These are phyloP conservation scores for Clarireedia homoeocarpa DNA, from an alignment of 2,329 filamentous ascomycete species.

Conservation along the genomic window DNA sequence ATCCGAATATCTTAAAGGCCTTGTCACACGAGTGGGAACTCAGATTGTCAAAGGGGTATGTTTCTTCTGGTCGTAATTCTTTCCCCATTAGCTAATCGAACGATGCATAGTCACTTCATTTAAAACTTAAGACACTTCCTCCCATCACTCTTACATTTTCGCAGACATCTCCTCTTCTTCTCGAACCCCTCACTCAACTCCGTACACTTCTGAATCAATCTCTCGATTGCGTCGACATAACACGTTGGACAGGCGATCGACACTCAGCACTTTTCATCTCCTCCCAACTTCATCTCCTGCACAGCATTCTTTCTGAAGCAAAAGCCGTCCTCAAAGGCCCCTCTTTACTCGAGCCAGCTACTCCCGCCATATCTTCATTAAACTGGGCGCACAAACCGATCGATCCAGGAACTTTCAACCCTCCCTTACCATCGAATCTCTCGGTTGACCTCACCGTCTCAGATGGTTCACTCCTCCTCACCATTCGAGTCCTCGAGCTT, in stretches of 20 bases:
- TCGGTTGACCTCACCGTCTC: slow-evolving; percentile 66
- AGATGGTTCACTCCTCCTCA: slow-evolving; percentile 62
- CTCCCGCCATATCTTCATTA: slow-evolving; percentile 17
- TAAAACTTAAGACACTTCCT: slow-evolving; percentile 65
- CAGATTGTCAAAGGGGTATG: slow-evolving; percentile 73
- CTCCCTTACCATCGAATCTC: slow-evolving; percentile 57
- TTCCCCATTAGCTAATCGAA: neutral
- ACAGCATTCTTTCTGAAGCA: slow-evolving; percentile 46
- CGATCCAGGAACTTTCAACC: slow-evolving; percentile 44
- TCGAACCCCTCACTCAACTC: slow-evolving; percentile 64
- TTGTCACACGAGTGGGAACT: slow-evolving; percentile 84
- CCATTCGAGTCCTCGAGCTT: slow-evolving; percentile 62
- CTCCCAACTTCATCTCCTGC: slow-evolving; percentile 47
- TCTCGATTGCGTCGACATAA: slow-evolving; percentile 75
- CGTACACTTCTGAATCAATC: slow-evolving; percentile 74
- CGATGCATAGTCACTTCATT: slow-evolving; percentile 55
- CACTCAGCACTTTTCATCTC: slow-evolving; percentile 44
- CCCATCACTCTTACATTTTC: slow-evolving; percentile 27
- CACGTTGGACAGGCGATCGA: slow-evolving; percentile 62
- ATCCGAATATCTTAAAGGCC: slow-evolving; percentile 86
- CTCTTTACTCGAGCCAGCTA: slow-evolving; percentile 14
- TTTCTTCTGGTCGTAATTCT: slow-evolving; percentile 34
- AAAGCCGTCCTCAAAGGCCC: slow-evolving; percentile 49
- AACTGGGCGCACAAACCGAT: slow-evolving; percentile 27
- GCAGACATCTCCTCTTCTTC: slow-evolving; percentile 41